Base-by-base conservation (phyloP, 73 alveolate species). In the Paramecium pentaurelia region DNA sequence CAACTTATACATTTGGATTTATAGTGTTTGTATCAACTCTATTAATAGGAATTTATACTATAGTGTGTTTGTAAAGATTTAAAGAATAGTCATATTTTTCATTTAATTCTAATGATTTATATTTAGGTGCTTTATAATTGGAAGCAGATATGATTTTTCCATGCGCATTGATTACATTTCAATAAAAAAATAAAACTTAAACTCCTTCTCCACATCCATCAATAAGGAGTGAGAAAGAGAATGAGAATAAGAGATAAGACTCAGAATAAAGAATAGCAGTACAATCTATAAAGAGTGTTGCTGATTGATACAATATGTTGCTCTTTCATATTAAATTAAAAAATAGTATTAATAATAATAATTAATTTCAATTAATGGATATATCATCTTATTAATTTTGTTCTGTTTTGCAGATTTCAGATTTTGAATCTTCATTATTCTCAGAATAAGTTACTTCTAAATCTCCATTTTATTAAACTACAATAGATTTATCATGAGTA, bases 401-500 rank as follows among this genome's bases (percentile, higher is more conserved):
- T 64, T 64, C 84, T 8, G 84, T 64, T 64, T 34, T 64, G 7
- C 51, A 64, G 7, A 34, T 11, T 34, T 64, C 84, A 64, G 47
- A 64, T 64, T 64, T 64, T 28, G 84, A 64, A 64, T 64, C 84
- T 6, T 64, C 84, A 28, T 14, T 64, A 45, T 54, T 54, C 14
- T 80, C 91, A 45, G 71, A 27, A 10, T 20, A 22, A 45, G 60
- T 22, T 1, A 89, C 59, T 73, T 70, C 80, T 16, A 89, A 22
- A 45, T 89, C 88, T 16, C 89, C 60, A 89, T 89, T 83, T 10
- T 68, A 38, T 34, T 58, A 45, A 8, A 89, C 59, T 44, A 27
- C n/a, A 4, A 89, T 60, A 14, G 86, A 89, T 71, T 47, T 30
- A 22, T 89, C 92, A 28, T 58, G 75, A 12, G 94, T 89, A 71